Evolutionary conservation across 1,284 basidiomycete species (phyloP).

Genomic region (Coriolopsis trogii): DNA sequence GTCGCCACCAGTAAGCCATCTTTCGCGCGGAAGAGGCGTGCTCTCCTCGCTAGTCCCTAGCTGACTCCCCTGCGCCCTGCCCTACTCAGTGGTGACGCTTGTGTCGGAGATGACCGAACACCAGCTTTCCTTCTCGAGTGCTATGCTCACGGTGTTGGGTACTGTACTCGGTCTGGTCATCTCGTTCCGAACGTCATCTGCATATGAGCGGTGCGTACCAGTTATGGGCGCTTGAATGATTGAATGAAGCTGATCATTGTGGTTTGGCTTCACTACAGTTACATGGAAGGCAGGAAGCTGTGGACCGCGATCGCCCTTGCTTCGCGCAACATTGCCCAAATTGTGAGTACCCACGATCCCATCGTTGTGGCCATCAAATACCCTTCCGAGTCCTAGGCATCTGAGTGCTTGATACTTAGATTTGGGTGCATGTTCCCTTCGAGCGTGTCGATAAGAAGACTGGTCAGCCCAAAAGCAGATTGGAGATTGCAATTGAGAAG

Average conservation of each 20-base stretch:
- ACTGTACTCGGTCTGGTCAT: conserved; percentile 45
- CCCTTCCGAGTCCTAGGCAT: too few relatives aligned
- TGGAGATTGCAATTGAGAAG: conserved; percentile 67
- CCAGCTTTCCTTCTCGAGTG: conserved; percentile 46
- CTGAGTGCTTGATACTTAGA: conserved; percentile 42
- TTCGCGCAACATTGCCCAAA: conserved; percentile 56
- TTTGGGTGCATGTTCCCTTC: conserved; percentile 64
- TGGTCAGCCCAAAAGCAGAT: conserved; percentile 38
- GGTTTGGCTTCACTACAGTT: conserved; percentile 45
- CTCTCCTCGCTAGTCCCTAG: not conserved
- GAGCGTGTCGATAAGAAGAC: conserved; percentile 44
- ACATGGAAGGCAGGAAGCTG: conserved; percentile 63
- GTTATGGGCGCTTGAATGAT: not conserved
- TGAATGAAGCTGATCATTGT: not conserved
- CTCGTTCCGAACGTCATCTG: conserved; percentile 50
- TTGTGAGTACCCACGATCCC: conserved; percentile 39
- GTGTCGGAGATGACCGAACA: conserved; percentile 49
- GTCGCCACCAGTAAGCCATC: conserved; percentile 53
- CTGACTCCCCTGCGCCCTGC: not conserved
- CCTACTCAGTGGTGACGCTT: conserved; percentile 49
- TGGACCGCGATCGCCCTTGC: conserved; percentile 61
- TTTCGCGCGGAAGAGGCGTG: not conserved
- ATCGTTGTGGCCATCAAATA: not conserved
- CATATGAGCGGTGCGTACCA: conserved; percentile 62
- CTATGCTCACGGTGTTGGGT: conserved; percentile 46